Base-by-base conservation (phyloP, 345 rosid genomes). In the Salix brachista region DNA sequence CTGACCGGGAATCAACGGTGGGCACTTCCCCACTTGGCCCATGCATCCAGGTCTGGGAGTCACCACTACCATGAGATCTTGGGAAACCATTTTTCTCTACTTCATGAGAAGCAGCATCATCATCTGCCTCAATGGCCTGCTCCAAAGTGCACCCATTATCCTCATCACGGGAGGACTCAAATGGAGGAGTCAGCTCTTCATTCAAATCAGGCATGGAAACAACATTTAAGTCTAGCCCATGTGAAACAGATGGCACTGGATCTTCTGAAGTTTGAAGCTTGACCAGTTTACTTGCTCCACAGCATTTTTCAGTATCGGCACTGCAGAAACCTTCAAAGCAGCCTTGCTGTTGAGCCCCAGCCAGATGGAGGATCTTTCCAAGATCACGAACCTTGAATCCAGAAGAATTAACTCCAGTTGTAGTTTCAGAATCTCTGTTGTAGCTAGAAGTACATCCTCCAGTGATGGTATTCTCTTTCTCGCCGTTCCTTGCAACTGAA, bases 181-280 rank as follows among this genome's bases (percentile, higher is more conserved):
- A 88, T 44, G 91, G 93, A 77, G 91, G 97, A 75, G 95, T 88
- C 72, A 90, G 83, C 75, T 94, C 99, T 81, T 89, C 99, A 46
- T 96, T 96, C 83, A 96, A 76, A 81, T 93, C 98, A 44, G 98
- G 99, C 74, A 96, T 91, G 4, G 92, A 93, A 71, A 87, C 90
- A 75, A 88, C 85, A 83, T 96, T 93, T 60, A 96, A 87, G 79
- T 96, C 98, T 41, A 94, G 89, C 65, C 83, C 95, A 67, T 77
- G 89, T 10, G 92, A 85, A 71, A 77, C 80, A 26, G 90, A 46
- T 70, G 89, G 93, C 81, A 86, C 32, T 58, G 78, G 83, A 69
- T 88, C 84, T 71, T 76, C 84, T 26, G 34, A 25, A 36, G 74
- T 79, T 77, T 78, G 87, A 74, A 87, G 79, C 81, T 79, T 80